Base-by-base conservation (phyloP, 257 asterid species). In the Henckelia pumila region DNA sequence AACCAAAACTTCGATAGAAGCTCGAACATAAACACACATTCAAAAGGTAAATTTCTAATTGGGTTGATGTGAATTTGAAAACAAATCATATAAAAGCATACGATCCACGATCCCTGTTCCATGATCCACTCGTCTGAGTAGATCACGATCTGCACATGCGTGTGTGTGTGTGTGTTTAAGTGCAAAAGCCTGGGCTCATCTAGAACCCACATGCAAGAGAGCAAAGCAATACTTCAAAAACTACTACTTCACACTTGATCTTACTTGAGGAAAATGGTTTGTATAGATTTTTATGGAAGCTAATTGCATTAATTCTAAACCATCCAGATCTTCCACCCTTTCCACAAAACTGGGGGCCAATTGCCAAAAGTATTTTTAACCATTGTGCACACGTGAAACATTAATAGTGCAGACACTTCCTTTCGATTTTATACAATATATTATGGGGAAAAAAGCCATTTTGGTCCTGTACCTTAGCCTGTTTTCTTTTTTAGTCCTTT, bases 1-100 rank as follows among this genome's bases (percentile, higher is more conserved):
- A 44, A 21, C 47, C n/a, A 17, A 57, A 59, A 68, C 61, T 60
- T 72, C 28, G 17, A 52, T 7, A 44, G 14, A 70, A 28, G 57
- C 19, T 62, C n/a, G 14, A 25, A 14, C 6, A 1, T 23, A 13
- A 11, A 63, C 24, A 20, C 24, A 20, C 2, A 20, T n/a, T 63
- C 20, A 21, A 33, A 7, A 23, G 19, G 57, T 4, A 7, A 9
- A 7, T 24, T 44, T 23, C 5, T 24, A 6, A 63, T 22, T 44
- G 50, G 14, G 37, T 2, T 23, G 50, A 62, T 61, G 50, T 13
- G 16, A 49, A 63, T 40, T 63, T 21, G 50, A 50, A 0, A 23
- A 63, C 35, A 28, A 6, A 8, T 11, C 8, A 16, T 10, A 24
- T 23, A 11, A 56, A 7, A 11, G 32, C 20, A 56, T 23, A 26